A percentile compares a stretch with the other conserved stretches of the same genome.
Evolutionary conservation across 768 basidiomycete species (phyloP).

Genomic region (Lactarius psammicola): DNA sequence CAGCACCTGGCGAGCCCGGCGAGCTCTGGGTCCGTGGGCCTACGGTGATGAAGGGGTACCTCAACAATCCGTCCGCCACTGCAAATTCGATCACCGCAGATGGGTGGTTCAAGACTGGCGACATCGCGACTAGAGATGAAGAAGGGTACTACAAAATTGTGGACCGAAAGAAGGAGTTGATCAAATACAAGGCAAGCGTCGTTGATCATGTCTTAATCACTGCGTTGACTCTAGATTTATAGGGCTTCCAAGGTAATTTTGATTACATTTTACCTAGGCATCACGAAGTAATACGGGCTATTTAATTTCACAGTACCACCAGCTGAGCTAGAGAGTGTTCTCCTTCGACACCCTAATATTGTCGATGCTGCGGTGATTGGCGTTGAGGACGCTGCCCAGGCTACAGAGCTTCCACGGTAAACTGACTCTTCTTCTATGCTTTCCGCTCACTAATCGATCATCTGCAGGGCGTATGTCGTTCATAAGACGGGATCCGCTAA

Average conservation of each 20-base stretch:
- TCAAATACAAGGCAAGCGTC: conserved; percentile 62
- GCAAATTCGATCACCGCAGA: conserved; percentile 63
- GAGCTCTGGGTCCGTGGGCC: conserved; percentile 84
- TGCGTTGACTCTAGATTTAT: background rate
- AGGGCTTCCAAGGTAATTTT: conserved; percentile 72
- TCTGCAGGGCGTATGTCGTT: conserved; percentile 60
- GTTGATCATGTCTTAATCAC: background rate
- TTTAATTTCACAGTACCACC: conserved; percentile 67
- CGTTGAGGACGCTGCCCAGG: conserved; percentile 59
- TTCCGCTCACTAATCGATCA: background rate
- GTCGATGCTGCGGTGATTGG: conserved; percentile 84
- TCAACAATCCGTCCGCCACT: conserved; percentile 71
- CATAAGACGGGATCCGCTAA: conserved; percentile 39
- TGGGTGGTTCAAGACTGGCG: conserved; percentile 89
- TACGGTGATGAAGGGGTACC: conserved; percentile 83
- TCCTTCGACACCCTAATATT: conserved; percentile 71
- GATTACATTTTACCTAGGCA: background rate
- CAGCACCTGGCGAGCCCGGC: conserved; percentile 56
- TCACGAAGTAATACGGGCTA: background rate
- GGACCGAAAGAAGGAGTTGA: conserved; percentile 70
- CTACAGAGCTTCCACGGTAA: conserved; percentile 79
- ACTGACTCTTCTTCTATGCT: conserved; percentile 7
- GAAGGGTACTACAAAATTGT: conserved; percentile 77
- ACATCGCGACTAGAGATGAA: conserved; percentile 62
- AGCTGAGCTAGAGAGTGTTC: conserved; percentile 77